phyloP scores from a whole-genome alignment of 768 basidiomycete genomes.

The Rhizopogon rudus region DNA sequence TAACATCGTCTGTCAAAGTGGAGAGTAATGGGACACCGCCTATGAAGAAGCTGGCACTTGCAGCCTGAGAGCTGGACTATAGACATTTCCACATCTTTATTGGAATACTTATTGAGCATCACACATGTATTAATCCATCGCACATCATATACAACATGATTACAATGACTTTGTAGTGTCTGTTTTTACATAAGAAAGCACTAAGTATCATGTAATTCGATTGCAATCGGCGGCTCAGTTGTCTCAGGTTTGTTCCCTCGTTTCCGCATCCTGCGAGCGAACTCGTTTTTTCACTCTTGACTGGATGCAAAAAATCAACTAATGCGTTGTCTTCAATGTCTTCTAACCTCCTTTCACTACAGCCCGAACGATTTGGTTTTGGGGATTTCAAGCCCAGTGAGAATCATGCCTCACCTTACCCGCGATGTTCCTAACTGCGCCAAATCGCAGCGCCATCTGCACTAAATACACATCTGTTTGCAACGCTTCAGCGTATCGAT shows the following conservation, averaged over 20 bases:
- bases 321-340: constrained; percentile 1
- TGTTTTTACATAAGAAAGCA: too few species aligned
- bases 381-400: background rate
- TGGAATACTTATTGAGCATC: constrained; percentile 24
- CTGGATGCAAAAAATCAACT: background rate
- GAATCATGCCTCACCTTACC: background rate
- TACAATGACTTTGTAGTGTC: background rate
- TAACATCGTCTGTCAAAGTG: constrained; percentile 23
- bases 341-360: background rate
- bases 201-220: background rate
- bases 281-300: background rate
- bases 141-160: constrained; percentile 1
- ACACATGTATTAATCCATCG: constrained; percentile 7
- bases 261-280: background rate
- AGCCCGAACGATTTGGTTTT: background rate
- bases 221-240: background rate
- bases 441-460: background rate
- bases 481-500: constrained; percentile 48
- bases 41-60: constrained; percentile 60
- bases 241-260: background rate
- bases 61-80: constrained; percentile 18
- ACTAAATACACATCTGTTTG: constrained; percentile 15
- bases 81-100: constrained; percentile 21
- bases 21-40: constrained; percentile 53
- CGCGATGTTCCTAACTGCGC: background rate